These are phyloP conservation scores for Chalciporus sp. DNA, from an alignment of 1,284 basidiomycete species.

Conservation along the genomic window DNA sequence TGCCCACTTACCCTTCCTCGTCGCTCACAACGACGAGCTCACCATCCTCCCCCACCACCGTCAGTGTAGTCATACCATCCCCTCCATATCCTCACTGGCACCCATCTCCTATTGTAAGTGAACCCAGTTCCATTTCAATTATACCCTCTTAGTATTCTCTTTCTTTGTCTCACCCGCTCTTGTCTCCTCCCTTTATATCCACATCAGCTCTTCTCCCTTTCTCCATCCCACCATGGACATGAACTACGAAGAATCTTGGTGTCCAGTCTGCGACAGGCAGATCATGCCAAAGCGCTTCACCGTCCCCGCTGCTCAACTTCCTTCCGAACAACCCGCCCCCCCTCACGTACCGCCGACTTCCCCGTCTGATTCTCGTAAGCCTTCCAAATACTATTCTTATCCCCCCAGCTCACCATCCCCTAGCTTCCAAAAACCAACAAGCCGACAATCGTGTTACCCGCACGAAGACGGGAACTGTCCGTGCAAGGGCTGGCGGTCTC, in stretches of 20 bases:
- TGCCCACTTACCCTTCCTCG: slow-evolving; percentile 13
- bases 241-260: slow-evolving; percentile 68
- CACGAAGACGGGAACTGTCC: slow-evolving; percentile 45
- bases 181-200: slow-evolving; percentile 18
- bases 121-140: slow-evolving; percentile 17
- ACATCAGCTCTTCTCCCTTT: neutral
- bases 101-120: slow-evolving; percentile 14
- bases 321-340: slow-evolving; percentile 17
- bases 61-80: neutral
- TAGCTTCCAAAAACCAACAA: slow-evolving; percentile 32
- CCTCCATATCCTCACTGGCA: slow-evolving; percentile 1
- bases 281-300: slow-evolving; percentile 68
- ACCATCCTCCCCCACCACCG: neutral
- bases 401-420: slow-evolving; percentile 16
- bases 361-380: slow-evolving; percentile 37
- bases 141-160: neutral
- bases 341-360: slow-evolving; percentile 35
- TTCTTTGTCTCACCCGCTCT: slow-evolving; percentile 24
- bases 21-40: slow-evolving; percentile 10
- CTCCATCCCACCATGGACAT: slow-evolving; percentile 38
- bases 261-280: slow-evolving; percentile 70
- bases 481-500: slow-evolving; percentile 49
- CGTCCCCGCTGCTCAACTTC: slow-evolving; percentile 42
- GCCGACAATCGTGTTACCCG: slow-evolving; percentile 31
- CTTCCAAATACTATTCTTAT: slow-evolving; percentile 24